These are phyloP conservation scores for Myrmaecium sp. DNA, from an alignment of 2,329 filamentous ascomycete genomes.

Conservation along the genomic window DNA sequence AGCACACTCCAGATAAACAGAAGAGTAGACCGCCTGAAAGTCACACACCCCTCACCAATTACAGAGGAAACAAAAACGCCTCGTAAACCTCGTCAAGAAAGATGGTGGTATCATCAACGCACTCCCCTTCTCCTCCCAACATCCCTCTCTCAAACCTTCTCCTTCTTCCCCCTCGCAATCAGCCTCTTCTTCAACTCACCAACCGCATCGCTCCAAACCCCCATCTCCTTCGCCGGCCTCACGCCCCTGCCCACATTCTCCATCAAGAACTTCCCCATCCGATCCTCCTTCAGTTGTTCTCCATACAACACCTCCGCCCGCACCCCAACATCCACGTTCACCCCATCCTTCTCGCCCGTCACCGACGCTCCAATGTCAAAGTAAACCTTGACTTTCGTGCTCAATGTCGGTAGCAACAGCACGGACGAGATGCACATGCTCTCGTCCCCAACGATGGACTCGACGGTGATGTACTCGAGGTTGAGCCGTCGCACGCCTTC, in stretches of 20 bases:
- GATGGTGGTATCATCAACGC: too few relatives aligned
- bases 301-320: conserved; percentile 55
- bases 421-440: conserved; percentile 43
- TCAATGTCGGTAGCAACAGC: conserved; percentile 45
- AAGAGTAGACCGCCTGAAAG: too few relatives aligned
- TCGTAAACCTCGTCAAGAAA: too few relatives aligned
- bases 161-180: conserved; percentile 27
- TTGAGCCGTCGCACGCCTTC: conserved; percentile 45
- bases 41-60: too few relatives aligned
- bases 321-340: conserved; percentile 12
- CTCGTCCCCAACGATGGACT: conserved; percentile 47
- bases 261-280: conserved; percentile 55
- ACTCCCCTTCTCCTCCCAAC: too few relatives aligned
- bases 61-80: too few relatives aligned
- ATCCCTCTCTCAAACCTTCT: conserved; percentile 6
- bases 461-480: conserved; percentile 46
- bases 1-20: too few relatives aligned
- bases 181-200: conserved; percentile 26
- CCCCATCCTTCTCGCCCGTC: conserved; percentile 39
- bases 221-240: conserved; percentile 11
- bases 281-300: conserved; percentile 57
- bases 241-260: conserved; percentile 29
- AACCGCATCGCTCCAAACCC: conserved; percentile 27
- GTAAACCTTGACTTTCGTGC: conserved; percentile 50
- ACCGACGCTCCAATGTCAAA: conserved; percentile 36